Evolutionary conservation across 306 rosid species (phyloP).

Genomic region (Abrus precatorius): DNA sequence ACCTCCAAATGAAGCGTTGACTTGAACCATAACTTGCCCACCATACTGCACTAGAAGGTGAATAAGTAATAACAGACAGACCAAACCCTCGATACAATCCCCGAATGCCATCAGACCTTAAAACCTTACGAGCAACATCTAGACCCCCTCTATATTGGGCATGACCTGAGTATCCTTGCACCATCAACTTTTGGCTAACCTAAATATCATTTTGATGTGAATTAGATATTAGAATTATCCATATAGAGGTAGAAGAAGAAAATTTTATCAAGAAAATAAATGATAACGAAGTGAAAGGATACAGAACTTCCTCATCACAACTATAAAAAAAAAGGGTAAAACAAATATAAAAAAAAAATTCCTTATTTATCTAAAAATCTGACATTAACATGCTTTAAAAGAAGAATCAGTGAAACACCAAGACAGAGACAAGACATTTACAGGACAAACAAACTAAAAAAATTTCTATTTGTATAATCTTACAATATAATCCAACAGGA

Average conservation of each 20-base stretch:
- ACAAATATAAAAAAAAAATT: constrained; percentile 8
- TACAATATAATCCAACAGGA: constrained; percentile 20
- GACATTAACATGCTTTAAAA: constrained; percentile 14
- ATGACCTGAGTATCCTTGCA: constrained; percentile 94
- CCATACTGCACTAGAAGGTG: constrained; percentile 98
- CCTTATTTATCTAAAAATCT: constrained; percentile 13
- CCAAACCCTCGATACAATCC: constrained; percentile 97
- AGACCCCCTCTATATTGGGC: constrained; percentile 82
- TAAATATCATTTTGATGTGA: constrained; percentile 48
- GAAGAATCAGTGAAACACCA: constrained; percentile 25
- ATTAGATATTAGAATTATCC: constrained; percentile 38
- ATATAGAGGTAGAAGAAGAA: constrained; percentile 16
- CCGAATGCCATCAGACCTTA: constrained; percentile 74
- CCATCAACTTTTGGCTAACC: constrained; percentile 99
- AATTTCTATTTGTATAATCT: background rate
- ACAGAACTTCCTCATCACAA: background rate
- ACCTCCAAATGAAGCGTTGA: constrained; percentile 97
- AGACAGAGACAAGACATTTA: constrained; percentile 33
- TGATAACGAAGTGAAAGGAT: constrained; percentile 21
- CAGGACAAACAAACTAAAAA: constrained; percentile 27
- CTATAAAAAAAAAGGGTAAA: background rate
- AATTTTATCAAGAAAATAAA: constrained; percentile 32
- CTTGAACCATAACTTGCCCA: constrained; percentile 99
- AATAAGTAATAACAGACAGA: constrained; percentile 85
- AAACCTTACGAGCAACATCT: constrained; percentile 82